Evolutionary conservation across 371 early-diverging fungal species (phyloP).

Genomic region (Capillidium rhysosporum): DNA sequence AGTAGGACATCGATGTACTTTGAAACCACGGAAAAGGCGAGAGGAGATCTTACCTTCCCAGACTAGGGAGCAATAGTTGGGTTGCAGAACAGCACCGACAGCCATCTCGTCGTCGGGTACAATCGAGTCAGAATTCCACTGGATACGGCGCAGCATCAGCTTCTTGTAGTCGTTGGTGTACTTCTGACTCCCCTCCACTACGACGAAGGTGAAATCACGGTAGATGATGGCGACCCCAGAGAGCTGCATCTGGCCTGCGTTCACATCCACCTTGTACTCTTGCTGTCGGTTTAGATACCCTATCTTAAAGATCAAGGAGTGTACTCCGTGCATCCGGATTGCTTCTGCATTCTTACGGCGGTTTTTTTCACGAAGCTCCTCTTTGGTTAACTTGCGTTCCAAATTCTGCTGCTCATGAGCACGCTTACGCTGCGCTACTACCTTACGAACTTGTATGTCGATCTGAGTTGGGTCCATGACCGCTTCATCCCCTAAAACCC

Average conservation of each 20-base stretch:
- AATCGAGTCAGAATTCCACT: conserved; percentile 48
- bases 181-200: conserved; percentile 89
- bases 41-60: conserved; percentile 81
- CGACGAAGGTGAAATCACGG: conserved; percentile 51
- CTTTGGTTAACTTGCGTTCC: conserved; percentile 67
- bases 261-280: conserved; percentile 71
- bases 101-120: conserved; percentile 12
- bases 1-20: conserved; percentile 45
- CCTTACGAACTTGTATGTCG: conserved; percentile 70
- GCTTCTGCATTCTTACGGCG: conserved; percentile 50
- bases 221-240: conserved; percentile 63
- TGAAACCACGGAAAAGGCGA: conserved; percentile 56
- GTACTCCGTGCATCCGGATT: conserved; percentile 15
- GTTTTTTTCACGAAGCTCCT: conserved; percentile 62
- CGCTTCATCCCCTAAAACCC: conserved; percentile 74
- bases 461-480: conserved; percentile 84
- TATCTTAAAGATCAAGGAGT: conserved; percentile 23
- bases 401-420: conserved; percentile 64
- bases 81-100: conserved; percentile 15
- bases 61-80: conserved; percentile 65
- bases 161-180: conserved; percentile 79
- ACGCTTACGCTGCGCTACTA: conserved; percentile 60
- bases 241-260: conserved; percentile 69
- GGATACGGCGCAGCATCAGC: conserved; percentile 85
- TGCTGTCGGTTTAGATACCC: conserved; percentile 51